Evolutionary conservation across 2,329 filamentous ascomycete genomes (phyloP).

Genomic region (Thielaviopsis musarum): DNA sequence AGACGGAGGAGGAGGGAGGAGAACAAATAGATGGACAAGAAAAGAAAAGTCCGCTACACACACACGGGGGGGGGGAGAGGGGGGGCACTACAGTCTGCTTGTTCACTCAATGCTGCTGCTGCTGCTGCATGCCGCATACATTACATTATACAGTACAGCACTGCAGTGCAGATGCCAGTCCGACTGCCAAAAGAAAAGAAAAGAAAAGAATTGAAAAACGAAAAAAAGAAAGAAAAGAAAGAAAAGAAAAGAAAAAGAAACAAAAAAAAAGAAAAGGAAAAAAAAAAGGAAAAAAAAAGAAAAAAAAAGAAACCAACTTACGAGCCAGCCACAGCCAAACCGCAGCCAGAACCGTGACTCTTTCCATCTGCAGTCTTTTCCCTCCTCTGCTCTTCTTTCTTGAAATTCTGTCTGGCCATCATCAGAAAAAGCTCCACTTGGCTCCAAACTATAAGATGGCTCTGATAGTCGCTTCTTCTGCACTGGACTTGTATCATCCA

Average conservation of each 20-base stretch:
- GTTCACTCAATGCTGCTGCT: too few relatives aligned
- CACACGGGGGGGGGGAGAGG: too few relatives aligned
- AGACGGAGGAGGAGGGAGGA: too few relatives aligned
- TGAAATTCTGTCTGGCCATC: neutral
- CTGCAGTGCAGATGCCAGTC: neutral
- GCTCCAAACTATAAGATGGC: neutral
- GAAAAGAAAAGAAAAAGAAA: neutral
- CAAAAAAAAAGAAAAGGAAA: neutral
- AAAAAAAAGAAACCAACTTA: neutral
- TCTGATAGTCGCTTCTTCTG: neutral
- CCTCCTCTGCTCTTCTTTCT: neutral
- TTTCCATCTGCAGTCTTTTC: neutral
- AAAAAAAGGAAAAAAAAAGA: neutral
- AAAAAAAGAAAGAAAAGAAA: neutral
- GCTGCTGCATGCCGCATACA: neutral
- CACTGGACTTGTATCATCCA: neutral
- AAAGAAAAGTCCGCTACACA: too few relatives aligned
- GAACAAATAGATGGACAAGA: too few relatives aligned
- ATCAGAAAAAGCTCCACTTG: neutral
- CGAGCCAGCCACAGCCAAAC: neutral
- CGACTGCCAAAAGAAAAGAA: neutral
- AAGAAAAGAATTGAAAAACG: too few relatives aligned
- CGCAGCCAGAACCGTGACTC: neutral
- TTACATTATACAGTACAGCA: neutral
- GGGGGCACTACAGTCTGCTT: too few relatives aligned